Percentiles rank a stretch among this genome's conserved stretches.
Evolutionary conservation across 192 early-diverging fungal species (phyloP).

Genomic region (Podila clonocystis): DNA sequence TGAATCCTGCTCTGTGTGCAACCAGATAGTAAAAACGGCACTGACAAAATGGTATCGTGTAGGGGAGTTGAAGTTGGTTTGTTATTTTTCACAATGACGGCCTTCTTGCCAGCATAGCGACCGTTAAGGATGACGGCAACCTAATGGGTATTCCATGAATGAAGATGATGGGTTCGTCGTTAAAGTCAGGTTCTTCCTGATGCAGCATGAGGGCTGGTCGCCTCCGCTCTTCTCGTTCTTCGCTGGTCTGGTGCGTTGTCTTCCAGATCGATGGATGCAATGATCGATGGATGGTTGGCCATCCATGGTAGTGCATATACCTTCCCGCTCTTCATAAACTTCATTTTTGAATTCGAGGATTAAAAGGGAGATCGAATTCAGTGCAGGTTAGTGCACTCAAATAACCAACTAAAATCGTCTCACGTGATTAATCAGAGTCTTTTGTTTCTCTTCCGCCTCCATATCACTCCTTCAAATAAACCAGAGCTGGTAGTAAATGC

Average conservation of each 20-base stretch:
- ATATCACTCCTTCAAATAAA: no score
- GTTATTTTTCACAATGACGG: constrained; percentile 93
- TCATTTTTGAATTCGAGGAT: constrained; percentile 1
- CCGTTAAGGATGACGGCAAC: constrained; percentile 98
- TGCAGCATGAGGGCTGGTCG: background rate
- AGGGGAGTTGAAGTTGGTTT: constrained; percentile 33
- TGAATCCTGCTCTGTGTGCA: background rate
- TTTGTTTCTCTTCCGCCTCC: no score
- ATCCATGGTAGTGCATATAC: constrained; percentile 7
- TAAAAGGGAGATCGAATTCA: constrained; percentile 4
- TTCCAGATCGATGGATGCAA: constrained; percentile 3
- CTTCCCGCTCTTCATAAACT: constrained; percentile 15
- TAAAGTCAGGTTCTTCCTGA: background rate
- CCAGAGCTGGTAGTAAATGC: no score
- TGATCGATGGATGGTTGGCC: constrained; percentile 4
- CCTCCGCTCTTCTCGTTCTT: background rate
- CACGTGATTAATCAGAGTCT: background rate
- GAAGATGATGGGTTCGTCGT: background rate
- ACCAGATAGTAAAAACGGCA: constrained; percentile 3
- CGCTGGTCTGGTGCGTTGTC: background rate
- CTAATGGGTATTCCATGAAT: constrained; percentile 55
- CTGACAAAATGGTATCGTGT: constrained; percentile 1
- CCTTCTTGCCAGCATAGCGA: constrained; percentile 99
- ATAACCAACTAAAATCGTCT: background rate
- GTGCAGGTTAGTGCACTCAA: background rate